Evolutionary conservation across 768 basidiomycete genomes (phyloP).

Genomic region (Omphalotus guepiniiformis): DNA sequence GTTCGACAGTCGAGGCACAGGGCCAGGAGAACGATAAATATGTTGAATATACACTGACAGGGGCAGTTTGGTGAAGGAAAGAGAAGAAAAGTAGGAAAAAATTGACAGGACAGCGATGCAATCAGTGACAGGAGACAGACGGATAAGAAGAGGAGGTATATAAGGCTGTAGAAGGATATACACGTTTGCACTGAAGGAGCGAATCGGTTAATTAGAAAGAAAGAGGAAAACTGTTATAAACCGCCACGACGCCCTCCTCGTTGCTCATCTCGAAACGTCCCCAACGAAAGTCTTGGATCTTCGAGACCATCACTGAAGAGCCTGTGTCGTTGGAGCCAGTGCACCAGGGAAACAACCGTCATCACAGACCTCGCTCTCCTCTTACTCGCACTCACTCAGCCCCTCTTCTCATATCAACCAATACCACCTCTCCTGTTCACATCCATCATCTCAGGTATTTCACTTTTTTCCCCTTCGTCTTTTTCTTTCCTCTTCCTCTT

Average conservation of each 20-base stretch:
- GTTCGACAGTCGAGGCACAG: too few relatives aligned
- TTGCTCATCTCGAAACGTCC: background rate
- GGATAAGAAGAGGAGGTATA: too few relatives aligned
- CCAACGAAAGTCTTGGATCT: slow-evolving; percentile 10
- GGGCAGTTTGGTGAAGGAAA: too few relatives aligned
- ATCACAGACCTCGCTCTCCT: slow-evolving; percentile 51
- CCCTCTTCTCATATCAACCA: slow-evolving; percentile 61
- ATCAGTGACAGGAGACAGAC: too few relatives aligned
- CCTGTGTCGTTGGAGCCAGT: slow-evolving; percentile 14
- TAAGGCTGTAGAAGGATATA: too few relatives aligned
- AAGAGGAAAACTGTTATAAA: too few relatives aligned
- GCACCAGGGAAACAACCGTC: slow-evolving; percentile 52
- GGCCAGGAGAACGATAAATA: too few relatives aligned
- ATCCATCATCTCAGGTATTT: slow-evolving; percentile 43
- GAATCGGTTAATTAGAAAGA: too few relatives aligned
- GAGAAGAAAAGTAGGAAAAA: too few relatives aligned
- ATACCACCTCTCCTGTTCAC: slow-evolving; percentile 56
- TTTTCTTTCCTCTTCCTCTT: slow-evolving; percentile 15
- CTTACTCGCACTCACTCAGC: slow-evolving; percentile 45
- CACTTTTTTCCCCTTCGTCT: slow-evolving; percentile 10
- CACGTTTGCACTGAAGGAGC: too few relatives aligned
- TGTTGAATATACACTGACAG: too few relatives aligned
- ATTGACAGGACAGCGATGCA: too few relatives aligned
- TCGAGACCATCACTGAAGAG: slow-evolving; percentile 19
- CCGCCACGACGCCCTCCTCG: slow-evolving; percentile 8